Evolutionary conservation across 805 yeast species (phyloP).

Genomic region (Priceomyces medius): DNA sequence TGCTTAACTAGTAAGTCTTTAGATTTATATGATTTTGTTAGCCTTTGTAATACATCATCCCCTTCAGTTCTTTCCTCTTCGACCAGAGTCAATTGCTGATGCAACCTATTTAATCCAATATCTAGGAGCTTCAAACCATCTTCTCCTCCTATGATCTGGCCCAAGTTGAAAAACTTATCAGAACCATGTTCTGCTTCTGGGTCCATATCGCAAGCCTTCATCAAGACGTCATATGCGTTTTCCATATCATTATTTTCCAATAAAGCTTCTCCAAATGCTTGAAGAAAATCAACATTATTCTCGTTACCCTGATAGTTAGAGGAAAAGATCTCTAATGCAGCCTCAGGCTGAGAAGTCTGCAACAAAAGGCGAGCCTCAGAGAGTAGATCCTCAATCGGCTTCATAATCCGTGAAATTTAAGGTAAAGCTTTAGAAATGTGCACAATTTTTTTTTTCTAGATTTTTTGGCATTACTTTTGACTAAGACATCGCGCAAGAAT

Average conservation of each 20-base stretch:
- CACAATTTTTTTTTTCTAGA: conserved; percentile 1
- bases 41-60: conserved; percentile 23
- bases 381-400: conserved; percentile 11
- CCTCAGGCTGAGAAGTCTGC: conserved; percentile 50
- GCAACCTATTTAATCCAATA: conserved; percentile 57
- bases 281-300: conserved; percentile 48
- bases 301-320: conserved; percentile 30
- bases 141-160: conserved; percentile 83
- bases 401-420: conserved; percentile 5
- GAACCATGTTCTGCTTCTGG: conserved; percentile 63
- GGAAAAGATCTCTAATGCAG: conserved; percentile 51
- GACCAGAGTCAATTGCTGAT: conserved; percentile 34
- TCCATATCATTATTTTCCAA: conserved; percentile 81
- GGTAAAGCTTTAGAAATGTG: not conserved
- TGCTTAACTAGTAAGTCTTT: conserved; percentile 26
- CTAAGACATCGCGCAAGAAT: not conserved
- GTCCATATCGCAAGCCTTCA: conserved; percentile 65
- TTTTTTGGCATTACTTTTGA: conserved; percentile 1
- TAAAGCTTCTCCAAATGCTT: conserved; percentile 70
- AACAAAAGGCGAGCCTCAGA: conserved; percentile 44
- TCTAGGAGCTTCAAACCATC: conserved; percentile 66
- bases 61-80: conserved; percentile 19
- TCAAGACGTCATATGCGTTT: conserved; percentile 64
- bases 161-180: conserved; percentile 85
- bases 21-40: conserved; percentile 24